A percentile compares a stretch with the other conserved stretches of the same genome.
Evolutionary conservation across 176 grass and related monocot species (phyloP).

Genomic region (Bonia amplexicaulis): DNA sequence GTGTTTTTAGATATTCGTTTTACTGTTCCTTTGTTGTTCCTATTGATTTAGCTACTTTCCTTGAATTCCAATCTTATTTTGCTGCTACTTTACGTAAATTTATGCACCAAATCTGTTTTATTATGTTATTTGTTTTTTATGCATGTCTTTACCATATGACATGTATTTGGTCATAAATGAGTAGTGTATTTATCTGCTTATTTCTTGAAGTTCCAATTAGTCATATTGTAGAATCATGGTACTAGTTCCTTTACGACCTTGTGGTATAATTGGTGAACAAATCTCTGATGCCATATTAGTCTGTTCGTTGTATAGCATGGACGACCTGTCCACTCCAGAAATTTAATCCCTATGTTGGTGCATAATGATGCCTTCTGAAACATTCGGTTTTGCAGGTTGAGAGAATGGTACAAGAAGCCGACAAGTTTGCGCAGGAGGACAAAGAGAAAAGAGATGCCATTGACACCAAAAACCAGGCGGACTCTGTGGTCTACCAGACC

Average conservation of each 20-base stretch:
- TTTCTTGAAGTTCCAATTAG: neutral
- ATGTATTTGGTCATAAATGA: neutral
- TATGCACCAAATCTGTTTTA: neutral
- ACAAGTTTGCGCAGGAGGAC: constrained; percentile 91
- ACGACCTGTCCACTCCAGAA: neutral
- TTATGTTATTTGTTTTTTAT: neutral
- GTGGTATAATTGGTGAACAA: neutral
- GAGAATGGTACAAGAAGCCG: constrained; percentile 90
- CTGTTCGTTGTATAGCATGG: neutral
- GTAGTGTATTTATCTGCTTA: neutral
- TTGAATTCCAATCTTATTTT: neutral
- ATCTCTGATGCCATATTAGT: neutral
- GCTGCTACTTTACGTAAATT: neutral
- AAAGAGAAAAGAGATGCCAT: constrained; percentile 98
- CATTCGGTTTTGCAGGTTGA: constrained; percentile 59
- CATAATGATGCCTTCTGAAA: neutral
- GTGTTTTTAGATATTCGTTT: neutral
- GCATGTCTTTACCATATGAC: neutral
- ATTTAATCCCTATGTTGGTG: neutral
- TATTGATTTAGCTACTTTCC: neutral
- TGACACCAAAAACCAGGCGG: constrained; percentile 94
- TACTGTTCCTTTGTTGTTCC: neutral
- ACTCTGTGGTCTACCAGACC: constrained; percentile 88
- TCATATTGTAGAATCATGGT: neutral
- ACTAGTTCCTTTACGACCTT: neutral